Conservation (phyloP, 2,329 filamentous ascomycete genomes). For the Trichophyton benhamiae region DNA sequence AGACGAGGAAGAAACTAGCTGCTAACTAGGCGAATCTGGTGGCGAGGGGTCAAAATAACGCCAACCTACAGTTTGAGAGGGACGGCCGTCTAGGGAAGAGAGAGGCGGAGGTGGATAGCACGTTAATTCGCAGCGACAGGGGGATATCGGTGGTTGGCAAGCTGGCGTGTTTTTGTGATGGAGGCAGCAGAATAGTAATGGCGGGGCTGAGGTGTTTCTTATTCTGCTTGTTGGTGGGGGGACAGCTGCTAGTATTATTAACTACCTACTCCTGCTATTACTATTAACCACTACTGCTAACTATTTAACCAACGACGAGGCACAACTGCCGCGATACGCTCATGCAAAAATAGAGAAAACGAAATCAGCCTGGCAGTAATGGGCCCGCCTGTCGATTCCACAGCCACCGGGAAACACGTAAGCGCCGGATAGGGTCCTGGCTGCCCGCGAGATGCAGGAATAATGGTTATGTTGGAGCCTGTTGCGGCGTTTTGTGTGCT, state of each 20-base stretch:
- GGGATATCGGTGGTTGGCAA: neutral
- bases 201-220: constrained; percentile 13
- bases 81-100: neutral
- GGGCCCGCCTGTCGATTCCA: neutral
- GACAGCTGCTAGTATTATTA: neutral
- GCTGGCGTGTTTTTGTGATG: neutral
- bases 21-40: neutral
- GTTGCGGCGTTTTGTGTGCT: neutral
- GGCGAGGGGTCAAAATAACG: neutral
- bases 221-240: constrained; percentile 11
- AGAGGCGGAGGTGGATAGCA: neutral
- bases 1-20: neutral
- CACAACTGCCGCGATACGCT: neutral
- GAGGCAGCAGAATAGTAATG: constrained; percentile 11
- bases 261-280: no score
- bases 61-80: neutral
- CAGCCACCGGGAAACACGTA: neutral
- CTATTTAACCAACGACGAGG: no score
- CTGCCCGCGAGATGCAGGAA: neutral
- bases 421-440: neutral
- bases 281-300: no score
- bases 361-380: neutral
- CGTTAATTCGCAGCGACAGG: neutral
- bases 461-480: neutral
- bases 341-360: neutral